phyloP scores from a whole-genome alignment of 176 grass and related monocot species.

The Hyparrhenia diplandra region DNA sequence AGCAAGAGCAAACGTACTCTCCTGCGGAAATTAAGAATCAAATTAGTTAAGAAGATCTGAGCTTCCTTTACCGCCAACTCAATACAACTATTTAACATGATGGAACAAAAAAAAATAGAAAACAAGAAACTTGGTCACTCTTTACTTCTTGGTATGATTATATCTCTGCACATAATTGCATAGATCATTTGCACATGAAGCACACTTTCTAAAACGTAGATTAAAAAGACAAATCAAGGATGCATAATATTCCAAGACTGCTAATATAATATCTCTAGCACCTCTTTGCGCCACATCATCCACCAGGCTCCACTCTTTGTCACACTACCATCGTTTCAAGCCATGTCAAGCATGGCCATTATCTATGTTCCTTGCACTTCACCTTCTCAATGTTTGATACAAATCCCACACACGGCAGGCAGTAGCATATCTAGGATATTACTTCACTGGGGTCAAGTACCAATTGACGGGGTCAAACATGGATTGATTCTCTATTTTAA shows the following conservation, averaged over 20 bases:
- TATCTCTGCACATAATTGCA: background rate
- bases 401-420: too few species aligned
- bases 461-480: too few species aligned
- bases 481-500: too few species aligned
- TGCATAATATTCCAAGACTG: background rate
- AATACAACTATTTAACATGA: background rate
- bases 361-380: too few species aligned
- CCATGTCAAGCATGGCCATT: too few species aligned
- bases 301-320: too few species aligned
- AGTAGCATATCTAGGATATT: too few species aligned
- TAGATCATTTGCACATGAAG: background rate
- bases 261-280: slow-evolving; percentile 9
- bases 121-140: background rate
- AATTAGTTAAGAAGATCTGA: background rate
- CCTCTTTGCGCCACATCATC: too few species aligned
- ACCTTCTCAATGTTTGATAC: too few species aligned
- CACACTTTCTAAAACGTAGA: background rate
- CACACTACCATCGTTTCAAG: too few species aligned
- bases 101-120: background rate
- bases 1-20: slow-evolving; percentile 79
- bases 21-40: slow-evolving; percentile 19
- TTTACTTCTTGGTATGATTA: background rate
- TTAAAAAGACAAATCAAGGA: background rate
- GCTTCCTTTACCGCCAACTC: background rate
- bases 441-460: too few species aligned